Percentiles rank a stretch among this genome's conserved stretches.
Conservation (phyloP, 345 rosid species). For the Rhodamnia argentea region DNA sequence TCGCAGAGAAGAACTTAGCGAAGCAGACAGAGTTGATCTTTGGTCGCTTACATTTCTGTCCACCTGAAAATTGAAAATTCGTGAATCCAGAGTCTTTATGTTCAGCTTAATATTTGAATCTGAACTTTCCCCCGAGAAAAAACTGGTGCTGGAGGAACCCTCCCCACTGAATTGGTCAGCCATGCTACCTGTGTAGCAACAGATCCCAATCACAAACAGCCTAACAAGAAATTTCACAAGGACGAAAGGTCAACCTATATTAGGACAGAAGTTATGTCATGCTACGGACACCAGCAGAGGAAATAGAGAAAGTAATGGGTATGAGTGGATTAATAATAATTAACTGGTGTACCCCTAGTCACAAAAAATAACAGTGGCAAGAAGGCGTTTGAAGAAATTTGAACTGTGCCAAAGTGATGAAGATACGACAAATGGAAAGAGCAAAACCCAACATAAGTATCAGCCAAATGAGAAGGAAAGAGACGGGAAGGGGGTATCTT, state of each 20-base stretch:
- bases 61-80: constrained; percentile 49
- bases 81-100: constrained; percentile 84
- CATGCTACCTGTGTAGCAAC: constrained; percentile 31
- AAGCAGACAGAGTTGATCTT: neutral
- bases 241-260: neutral
- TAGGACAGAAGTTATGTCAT: neutral
- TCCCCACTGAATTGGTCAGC: constrained; percentile 38
- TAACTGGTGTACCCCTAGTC: neutral
- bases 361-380: neutral
- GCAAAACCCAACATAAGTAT: neutral
- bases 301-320: neutral
- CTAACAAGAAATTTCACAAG: neutral
- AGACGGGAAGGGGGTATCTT: neutral
- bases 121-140: constrained; percentile 32
- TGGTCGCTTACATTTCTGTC: constrained; percentile 53
- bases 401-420: neutral
- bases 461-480: neutral
- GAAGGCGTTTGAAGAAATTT: neutral
- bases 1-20: neutral
- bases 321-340: neutral
- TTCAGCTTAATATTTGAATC: constrained; percentile 61
- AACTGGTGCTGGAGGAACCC: constrained; percentile 49
- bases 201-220: neutral
- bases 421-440: neutral
- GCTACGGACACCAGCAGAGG: neutral